A percentile compares a stretch with the other conserved stretches of the same genome.
These are phyloP conservation scores for Phialocephala sp. DNA, from an alignment of 2,329 filamentous ascomycete species.

Conservation along the genomic window DNA sequence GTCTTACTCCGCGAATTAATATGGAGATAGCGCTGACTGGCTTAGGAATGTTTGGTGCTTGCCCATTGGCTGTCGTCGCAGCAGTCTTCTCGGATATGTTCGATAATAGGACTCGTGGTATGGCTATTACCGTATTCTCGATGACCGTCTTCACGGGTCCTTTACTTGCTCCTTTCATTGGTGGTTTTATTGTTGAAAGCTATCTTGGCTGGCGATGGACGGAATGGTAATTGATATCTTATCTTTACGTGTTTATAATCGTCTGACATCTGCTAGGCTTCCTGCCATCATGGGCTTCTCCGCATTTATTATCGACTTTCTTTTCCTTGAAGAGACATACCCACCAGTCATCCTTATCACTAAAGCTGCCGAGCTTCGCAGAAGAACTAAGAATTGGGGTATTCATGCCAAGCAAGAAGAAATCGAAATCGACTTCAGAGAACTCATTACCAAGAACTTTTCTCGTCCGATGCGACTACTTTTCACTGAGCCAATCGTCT, in stretches of 20 bases:
- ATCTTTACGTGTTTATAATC: background rate
- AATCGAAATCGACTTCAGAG: constrained; percentile 68
- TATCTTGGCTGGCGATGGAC: constrained; percentile 77
- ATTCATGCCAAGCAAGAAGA: constrained; percentile 76
- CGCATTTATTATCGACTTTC: constrained; percentile 62
- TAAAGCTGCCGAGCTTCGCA: constrained; percentile 66
- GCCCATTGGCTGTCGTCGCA: constrained; percentile 70
- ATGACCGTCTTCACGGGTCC: constrained; percentile 71
- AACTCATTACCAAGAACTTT: constrained; percentile 64
- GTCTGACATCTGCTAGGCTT: constrained; percentile 42
- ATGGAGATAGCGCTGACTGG: constrained; percentile 17
- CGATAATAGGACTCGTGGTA: constrained; percentile 64
- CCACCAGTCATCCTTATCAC: constrained; percentile 67
- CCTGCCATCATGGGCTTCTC: constrained; percentile 66
- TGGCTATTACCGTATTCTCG: constrained; percentile 62
- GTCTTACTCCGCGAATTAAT: background rate
- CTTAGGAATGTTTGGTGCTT: constrained; percentile 66
- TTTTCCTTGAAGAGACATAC: constrained; percentile 74
- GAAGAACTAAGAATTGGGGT: constrained; percentile 71
- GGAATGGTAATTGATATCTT: constrained; percentile 52
- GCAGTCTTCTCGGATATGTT: constrained; percentile 78
- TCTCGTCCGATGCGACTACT: constrained; percentile 52
- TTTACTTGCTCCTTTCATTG: constrained; percentile 70
- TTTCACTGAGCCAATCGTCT: constrained; percentile 72
- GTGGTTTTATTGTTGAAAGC: constrained; percentile 68